Percentiles rank a stretch among this genome's conserved stretches.
Evolutionary conservation across 306 rosid species (phyloP).

Genomic region (Urtica urens): DNA sequence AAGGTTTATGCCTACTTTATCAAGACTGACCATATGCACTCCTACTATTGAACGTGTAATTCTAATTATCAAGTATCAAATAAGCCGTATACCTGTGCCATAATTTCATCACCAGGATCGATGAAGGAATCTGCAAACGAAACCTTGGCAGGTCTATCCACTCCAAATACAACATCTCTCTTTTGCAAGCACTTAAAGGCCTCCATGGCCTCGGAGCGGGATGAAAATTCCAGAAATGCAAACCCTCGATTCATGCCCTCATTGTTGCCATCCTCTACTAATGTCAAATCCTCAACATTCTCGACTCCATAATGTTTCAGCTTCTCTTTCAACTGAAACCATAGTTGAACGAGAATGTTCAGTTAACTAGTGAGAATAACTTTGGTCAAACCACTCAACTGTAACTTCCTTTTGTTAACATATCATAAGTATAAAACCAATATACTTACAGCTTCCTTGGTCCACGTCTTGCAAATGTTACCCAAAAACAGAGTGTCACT

Average conservation of each 20-base stretch:
- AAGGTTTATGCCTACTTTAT: no score
- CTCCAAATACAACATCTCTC: conserved; percentile 91
- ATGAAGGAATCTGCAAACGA: conserved; percentile 96
- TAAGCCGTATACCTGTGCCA: conserved; percentile 98
- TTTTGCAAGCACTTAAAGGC: conserved; percentile 89
- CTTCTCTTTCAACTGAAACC: conserved; percentile 81
- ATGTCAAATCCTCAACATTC: conserved; percentile 79
- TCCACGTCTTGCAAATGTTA: conserved; percentile 95
- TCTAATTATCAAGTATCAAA: no score
- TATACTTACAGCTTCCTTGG: conserved; percentile 84
- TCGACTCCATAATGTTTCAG: conserved; percentile 88
- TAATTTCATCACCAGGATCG: conserved; percentile 96
- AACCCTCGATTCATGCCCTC: conserved; percentile 91
- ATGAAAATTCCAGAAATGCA: conserved; percentile 88
- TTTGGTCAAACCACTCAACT: conserved; percentile 18
- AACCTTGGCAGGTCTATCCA: conserved; percentile 95
- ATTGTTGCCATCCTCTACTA: conserved; percentile 84
- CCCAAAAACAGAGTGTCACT: conserved; percentile 95
- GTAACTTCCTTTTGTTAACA: background rate
- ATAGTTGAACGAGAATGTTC: conserved; percentile 22
- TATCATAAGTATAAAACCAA: conserved; percentile 8
- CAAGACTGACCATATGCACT: no score
- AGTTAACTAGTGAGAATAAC: conserved; percentile 19
- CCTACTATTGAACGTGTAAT: no score
- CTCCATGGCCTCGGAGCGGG: conserved; percentile 97